phyloP scores from a whole-genome alignment of 2,329 filamentous ascomycete genomes.

The Calonectria ilicicola region DNA sequence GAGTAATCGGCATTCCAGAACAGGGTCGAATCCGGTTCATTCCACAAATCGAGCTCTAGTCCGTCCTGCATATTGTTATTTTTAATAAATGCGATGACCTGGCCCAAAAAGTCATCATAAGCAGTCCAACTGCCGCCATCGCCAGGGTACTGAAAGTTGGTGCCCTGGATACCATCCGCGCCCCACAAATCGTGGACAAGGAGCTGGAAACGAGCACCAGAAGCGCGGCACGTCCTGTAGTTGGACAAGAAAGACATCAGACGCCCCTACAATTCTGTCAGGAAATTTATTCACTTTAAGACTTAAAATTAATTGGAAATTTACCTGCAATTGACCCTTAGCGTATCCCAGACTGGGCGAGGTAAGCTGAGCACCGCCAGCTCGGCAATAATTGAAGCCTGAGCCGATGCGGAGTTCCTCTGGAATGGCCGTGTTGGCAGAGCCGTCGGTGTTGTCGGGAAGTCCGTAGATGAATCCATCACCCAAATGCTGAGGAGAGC shows the following conservation, averaged over 20 bases:
- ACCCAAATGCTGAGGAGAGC: background rate
- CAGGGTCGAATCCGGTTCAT: background rate
- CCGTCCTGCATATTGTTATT: background rate
- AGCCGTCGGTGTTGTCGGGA: background rate
- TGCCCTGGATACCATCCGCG: background rate
- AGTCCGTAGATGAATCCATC: background rate
- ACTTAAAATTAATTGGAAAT: background rate
- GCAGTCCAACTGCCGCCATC: background rate
- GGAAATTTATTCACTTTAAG: background rate
- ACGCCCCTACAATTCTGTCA: background rate
- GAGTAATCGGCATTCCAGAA: background rate
- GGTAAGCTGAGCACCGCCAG: background rate
- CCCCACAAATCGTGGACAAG: background rate
- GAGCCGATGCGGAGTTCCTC: background rate
- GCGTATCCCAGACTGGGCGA: background rate
- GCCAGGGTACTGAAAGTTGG: background rate
- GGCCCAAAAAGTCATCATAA: background rate
- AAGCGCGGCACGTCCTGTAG: background rate
- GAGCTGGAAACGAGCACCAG: background rate
- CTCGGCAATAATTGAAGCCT: background rate
- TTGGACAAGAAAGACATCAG: conserved; percentile 2
- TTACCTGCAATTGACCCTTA: background rate
- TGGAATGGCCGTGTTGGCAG: background rate
- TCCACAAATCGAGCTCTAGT: background rate
- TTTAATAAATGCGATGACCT: background rate